A percentile compares a stretch with the other conserved stretches of the same genome.
Conservation (phyloP, 1,139 yeast genomes). For the Taphrina sp. region DNA sequence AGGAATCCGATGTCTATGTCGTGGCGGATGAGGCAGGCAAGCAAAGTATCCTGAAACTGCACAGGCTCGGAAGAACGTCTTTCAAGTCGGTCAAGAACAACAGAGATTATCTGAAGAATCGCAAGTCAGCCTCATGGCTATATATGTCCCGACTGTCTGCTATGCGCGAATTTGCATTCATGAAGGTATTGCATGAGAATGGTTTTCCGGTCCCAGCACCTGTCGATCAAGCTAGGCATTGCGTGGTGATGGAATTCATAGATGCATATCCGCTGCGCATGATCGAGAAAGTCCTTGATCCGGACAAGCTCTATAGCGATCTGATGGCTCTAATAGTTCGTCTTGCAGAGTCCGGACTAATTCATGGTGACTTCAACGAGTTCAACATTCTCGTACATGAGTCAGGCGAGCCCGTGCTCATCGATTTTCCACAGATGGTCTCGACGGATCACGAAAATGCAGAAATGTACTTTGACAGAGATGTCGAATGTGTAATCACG, state of each 20-base stretch:
- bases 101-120: constrained; percentile 78
- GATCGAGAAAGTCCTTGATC: constrained; percentile 46
- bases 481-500: constrained; percentile 80
- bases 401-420: constrained; percentile 61
- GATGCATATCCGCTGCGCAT: constrained; percentile 69
- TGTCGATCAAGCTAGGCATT: constrained; percentile 84
- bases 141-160: constrained; percentile 87
- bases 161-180: constrained; percentile 81
- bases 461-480: constrained; percentile 79
- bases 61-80: constrained; percentile 88
- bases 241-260: constrained; percentile 87
- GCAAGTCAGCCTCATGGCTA: constrained; percentile 82
- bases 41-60: constrained; percentile 73
- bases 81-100: constrained; percentile 89
- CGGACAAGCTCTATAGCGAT: constrained; percentile 71
- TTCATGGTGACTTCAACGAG: constrained; percentile 97
- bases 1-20: constrained; percentile 93
- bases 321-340: constrained; percentile 82
- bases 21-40: constrained; percentile 71
- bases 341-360: constrained; percentile 81
- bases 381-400: constrained; percentile 83
- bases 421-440: constrained; percentile 98
- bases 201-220: constrained; percentile 89
- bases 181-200: constrained; percentile 68
- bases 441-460: constrained; percentile 91